A percentile compares a stretch with the other conserved stretches of the same genome.
Conservation (phyloP, 2,329 filamentous ascomycete genomes). For the Colletotrichum limetticola region DNA sequence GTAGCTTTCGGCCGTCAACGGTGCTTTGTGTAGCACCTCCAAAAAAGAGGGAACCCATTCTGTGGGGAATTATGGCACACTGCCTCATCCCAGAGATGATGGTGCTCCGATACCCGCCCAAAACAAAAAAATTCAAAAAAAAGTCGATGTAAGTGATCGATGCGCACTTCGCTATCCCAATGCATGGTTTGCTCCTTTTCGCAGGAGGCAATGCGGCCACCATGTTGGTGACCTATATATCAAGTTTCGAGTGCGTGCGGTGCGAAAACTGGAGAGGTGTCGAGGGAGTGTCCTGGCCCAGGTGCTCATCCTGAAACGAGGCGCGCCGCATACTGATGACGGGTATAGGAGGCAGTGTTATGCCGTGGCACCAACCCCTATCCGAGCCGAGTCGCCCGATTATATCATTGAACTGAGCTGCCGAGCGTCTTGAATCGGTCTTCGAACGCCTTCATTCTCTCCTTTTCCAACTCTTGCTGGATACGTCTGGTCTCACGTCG, state of each 20-base stretch:
- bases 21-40: background rate
- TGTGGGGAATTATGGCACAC: background rate
- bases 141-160: background rate
- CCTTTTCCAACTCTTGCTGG: conserved; percentile 72
- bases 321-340: conserved; percentile 24
- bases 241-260: background rate
- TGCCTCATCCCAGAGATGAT: conserved; percentile 5
- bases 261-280: background rate
- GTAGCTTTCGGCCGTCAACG: conserved; percentile 21
- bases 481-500: conserved; percentile 77
- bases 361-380: conserved; percentile 29
- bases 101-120: background rate
- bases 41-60: background rate
- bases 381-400: background rate
- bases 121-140: background rate
- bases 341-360: conserved; percentile 23
- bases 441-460: conserved; percentile 65
- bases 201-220: background rate
- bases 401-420: conserved; percentile 36
- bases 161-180: conserved; percentile 23
- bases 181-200: conserved; percentile 17
- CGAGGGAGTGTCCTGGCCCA: conserved; percentile 23
- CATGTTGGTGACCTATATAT: background rate
- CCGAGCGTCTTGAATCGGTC: conserved; percentile 49
- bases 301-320: conserved; percentile 29